Base-by-base conservation (phyloP, 805 yeast genomes). In the Candida peoriensis region DNA sequence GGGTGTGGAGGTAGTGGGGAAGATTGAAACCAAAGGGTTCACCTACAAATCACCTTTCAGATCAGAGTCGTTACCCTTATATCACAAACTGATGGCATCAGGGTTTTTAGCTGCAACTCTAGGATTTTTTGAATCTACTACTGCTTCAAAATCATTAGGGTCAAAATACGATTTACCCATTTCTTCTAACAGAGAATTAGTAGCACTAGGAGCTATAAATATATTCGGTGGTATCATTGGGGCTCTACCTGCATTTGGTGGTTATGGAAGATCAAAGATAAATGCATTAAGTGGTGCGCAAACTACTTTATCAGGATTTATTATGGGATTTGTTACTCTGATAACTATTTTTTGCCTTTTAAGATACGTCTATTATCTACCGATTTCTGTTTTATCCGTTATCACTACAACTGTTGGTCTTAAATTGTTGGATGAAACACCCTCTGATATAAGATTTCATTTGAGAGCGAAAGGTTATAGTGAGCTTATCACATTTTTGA, bases 101-200 rank as follows among this genome's bases (percentile, higher is more conserved):
- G 75, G 93, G 0, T 76, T 88, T 41, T 70, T 82, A 38, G 76
- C 85, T 42, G 94, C 96, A 0, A 73, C 87, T 52, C 62, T 90
- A 24, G 97, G 97, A 0, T 87, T 90, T 53, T 84, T 90, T 48
- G 97, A 90, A 56, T 81, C 95, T 7, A 84, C 96, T 1, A 88
- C 96, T 0, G 96, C 97, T 1, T 83, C 89, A 14, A 86, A 93
- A 57, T 74, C 95, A 0, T 63, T 93, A 19, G 93, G 94, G 1
- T 71, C 89, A 1, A 66, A 71, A n/a, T 77, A 76, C 43, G 81
- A 84, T 42, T 32, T 74, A 23, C 80, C 86, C 0, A 74, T 88
- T 9, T 84, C 95, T 0, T 76, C 94, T 13, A 89, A 93, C 57
- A 72, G 97, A 41, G 98, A 90, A 55, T 63, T 90, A 27, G 89